Conservation (phyloP, 2,329 filamentous ascomycete genomes). For the Fusarium haematococcum region DNA sequence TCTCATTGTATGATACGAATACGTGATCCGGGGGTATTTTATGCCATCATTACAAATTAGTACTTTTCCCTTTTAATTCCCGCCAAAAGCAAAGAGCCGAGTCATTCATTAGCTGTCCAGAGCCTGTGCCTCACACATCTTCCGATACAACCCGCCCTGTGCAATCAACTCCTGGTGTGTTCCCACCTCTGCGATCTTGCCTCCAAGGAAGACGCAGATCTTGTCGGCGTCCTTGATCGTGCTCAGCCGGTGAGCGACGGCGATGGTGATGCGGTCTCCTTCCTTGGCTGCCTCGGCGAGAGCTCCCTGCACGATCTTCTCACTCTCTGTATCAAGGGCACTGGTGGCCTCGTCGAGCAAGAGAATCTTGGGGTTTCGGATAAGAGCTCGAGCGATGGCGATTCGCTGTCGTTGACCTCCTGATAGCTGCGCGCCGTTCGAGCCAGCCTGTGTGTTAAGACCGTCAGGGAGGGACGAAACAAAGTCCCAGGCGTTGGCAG, state of each 20-base stretch:
- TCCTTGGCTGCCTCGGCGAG: slow-evolving; percentile 79
- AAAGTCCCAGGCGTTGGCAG: slow-evolving; percentile 65
- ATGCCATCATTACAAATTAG: slow-evolving; percentile 25
- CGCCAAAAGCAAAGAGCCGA: not conserved
- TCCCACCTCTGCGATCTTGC: slow-evolving; percentile 67
- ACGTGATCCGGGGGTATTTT: slow-evolving; percentile 20
- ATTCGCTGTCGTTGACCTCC: slow-evolving; percentile 77
- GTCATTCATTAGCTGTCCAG: slow-evolving; percentile 43
- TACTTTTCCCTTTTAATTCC: not conserved
- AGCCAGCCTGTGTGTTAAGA: slow-evolving; percentile 71
- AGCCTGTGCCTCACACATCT: slow-evolving; percentile 60
- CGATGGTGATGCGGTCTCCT: slow-evolving; percentile 60
- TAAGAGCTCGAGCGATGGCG: slow-evolving; percentile 75
- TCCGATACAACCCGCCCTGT: slow-evolving; percentile 58
- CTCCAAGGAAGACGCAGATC: slow-evolving; percentile 71
- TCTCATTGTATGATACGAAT: not conserved
- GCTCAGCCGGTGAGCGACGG: slow-evolving; percentile 89
- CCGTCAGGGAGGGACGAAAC: slow-evolving; percentile 54
- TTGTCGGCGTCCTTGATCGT: slow-evolving; percentile 83
- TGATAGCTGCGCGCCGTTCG: slow-evolving; percentile 73
- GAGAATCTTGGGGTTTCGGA: slow-evolving; percentile 42
- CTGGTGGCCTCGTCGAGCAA: slow-evolving; percentile 44
- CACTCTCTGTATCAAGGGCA: slow-evolving; percentile 44
- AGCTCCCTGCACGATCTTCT: slow-evolving; percentile 76
- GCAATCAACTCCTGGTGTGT: slow-evolving; percentile 67